phyloP scores from a whole-genome alignment of 2,329 filamentous ascomycete genomes.

The Penicillium brasilianum region DNA sequence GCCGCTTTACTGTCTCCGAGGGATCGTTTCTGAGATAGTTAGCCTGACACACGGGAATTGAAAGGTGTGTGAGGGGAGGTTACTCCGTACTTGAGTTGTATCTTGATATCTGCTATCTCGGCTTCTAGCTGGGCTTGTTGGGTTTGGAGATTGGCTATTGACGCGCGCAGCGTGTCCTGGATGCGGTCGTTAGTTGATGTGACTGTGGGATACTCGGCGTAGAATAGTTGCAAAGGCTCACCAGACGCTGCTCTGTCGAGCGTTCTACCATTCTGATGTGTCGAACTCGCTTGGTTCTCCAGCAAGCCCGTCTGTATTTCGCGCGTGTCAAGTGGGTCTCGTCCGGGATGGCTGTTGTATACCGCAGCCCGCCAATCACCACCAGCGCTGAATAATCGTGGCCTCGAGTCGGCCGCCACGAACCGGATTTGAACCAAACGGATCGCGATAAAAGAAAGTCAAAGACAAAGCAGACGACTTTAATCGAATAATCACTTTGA shows the following conservation, averaged over 20 bases:
- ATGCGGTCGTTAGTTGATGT: neutral
- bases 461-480: neutral
- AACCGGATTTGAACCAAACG: neutral
- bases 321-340: slow-evolving; percentile 8
- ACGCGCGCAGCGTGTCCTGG: slow-evolving; percentile 31
- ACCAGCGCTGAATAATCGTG: slow-evolving; percentile 26
- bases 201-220: neutral
- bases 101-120: slow-evolving; percentile 41
- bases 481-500: neutral
- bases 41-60: slow-evolving; percentile 1
- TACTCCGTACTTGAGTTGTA: slow-evolving; percentile 43
- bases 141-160: slow-evolving; percentile 49
- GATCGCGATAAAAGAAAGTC: neutral
- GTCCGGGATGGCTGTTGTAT: slow-evolving; percentile 9
- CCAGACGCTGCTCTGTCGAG: slow-evolving; percentile 23
- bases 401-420: neutral
- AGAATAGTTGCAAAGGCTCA: slow-evolving; percentile 4
- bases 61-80: neutral
- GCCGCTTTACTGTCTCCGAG: slow-evolving; percentile 61
- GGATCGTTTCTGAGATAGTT: slow-evolving; percentile 45
- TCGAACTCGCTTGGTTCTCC: neutral
- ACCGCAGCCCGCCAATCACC: slow-evolving; percentile 21
- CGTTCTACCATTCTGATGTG: neutral
- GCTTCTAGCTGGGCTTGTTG: slow-evolving; percentile 49
- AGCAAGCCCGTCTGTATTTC: neutral